phyloP scores from a whole-genome alignment of 2,329 filamentous ascomycete species.

The Exophiala xenobiotica region DNA sequence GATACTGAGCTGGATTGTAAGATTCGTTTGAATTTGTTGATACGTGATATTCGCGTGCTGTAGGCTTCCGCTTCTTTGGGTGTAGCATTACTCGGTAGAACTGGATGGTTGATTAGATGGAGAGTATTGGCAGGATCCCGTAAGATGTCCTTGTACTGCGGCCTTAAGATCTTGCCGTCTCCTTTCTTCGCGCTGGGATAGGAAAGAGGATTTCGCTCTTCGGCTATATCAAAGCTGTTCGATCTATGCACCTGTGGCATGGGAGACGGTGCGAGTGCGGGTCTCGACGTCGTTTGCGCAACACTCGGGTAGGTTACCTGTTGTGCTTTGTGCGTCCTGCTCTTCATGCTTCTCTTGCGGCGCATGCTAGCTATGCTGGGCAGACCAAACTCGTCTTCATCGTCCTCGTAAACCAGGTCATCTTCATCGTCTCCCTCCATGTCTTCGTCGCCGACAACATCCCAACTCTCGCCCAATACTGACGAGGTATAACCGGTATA shows the following conservation, averaged over 20 bases:
- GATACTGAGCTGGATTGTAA: slow-evolving; percentile 89
- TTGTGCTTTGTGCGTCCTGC: slow-evolving; percentile 24
- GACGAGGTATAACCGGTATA: slow-evolving; percentile 56
- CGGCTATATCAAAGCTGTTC: slow-evolving; percentile 90
- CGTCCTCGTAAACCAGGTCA: slow-evolving; percentile 76
- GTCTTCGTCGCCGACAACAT: slow-evolving; percentile 64
- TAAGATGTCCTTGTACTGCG: slow-evolving; percentile 96
- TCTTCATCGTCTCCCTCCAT: slow-evolving; percentile 61
- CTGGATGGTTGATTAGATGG: slow-evolving; percentile 86
- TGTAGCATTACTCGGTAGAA: slow-evolving; percentile 69
- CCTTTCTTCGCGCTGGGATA: slow-evolving; percentile 87
- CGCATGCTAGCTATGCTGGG: slow-evolving; percentile 92
- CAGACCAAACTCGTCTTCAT: slow-evolving; percentile 92
- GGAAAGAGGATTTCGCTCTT: slow-evolving; percentile 76
- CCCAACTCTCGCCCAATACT: slow-evolving; percentile 73
- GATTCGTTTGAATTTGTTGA: slow-evolving; percentile 98
- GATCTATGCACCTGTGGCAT: slow-evolving; percentile 54
- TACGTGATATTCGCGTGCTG: slow-evolving; percentile 83
- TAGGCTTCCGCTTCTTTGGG: slow-evolving; percentile 83
- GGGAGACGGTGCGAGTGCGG: slow-evolving; percentile 20
- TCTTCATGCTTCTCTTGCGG: slow-evolving; percentile 59
- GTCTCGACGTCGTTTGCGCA: slow-evolving; percentile 20
- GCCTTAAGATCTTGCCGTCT: slow-evolving; percentile 91
- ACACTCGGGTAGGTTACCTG: slow-evolving; percentile 20
- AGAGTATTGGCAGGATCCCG: slow-evolving; percentile 86